Conservation (phyloP, 176 grass and related monocot genomes). For the Eleusine indica region DNA sequence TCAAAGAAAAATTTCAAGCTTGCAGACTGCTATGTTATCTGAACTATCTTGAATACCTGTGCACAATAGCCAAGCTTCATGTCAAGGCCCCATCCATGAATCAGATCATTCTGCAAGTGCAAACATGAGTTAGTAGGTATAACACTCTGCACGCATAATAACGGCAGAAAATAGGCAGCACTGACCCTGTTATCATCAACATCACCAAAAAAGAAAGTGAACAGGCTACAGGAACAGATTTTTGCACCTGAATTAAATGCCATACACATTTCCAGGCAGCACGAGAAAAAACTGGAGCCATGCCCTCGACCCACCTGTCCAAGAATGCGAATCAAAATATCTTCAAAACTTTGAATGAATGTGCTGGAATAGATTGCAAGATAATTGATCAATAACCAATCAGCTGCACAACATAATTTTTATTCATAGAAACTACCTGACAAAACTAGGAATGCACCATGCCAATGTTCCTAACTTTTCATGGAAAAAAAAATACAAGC, state of each 20-base stretch:
- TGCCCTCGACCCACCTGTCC: slow-evolving; percentile 95
- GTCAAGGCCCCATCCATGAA: slow-evolving; percentile 99
- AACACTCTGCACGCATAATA: not conserved
- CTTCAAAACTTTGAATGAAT: slow-evolving; percentile 1
- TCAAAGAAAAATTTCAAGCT: not conserved
- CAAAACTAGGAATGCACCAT: slow-evolving; percentile 1
- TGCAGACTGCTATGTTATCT: not conserved
- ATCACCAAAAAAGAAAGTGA: not conserved
- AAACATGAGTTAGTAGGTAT: not conserved
- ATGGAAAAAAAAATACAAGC: not conserved
- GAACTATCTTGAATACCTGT: slow-evolving; percentile 57
- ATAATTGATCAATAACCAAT: slow-evolving; percentile 19
- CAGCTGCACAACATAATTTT: not conserved
- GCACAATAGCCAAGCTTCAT: slow-evolving; percentile 99
- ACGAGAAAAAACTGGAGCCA: slow-evolving; percentile 98
- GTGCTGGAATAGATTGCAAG: not conserved
- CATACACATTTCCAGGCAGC: slow-evolving; percentile 96
- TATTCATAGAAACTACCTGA: not conserved
- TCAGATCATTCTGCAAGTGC: slow-evolving; percentile 76
- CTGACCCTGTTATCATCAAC: slow-evolving; percentile 19
- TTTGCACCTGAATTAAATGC: slow-evolving; percentile 92
- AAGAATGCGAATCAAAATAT: slow-evolving; percentile 29
- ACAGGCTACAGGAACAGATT: not conserved
- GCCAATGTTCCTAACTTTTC: not conserved
- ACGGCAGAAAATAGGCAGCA: not conserved